Evolutionary conservation across 208 protist genomes (phyloP).

Genomic region (Leishmania arabica): DNA sequence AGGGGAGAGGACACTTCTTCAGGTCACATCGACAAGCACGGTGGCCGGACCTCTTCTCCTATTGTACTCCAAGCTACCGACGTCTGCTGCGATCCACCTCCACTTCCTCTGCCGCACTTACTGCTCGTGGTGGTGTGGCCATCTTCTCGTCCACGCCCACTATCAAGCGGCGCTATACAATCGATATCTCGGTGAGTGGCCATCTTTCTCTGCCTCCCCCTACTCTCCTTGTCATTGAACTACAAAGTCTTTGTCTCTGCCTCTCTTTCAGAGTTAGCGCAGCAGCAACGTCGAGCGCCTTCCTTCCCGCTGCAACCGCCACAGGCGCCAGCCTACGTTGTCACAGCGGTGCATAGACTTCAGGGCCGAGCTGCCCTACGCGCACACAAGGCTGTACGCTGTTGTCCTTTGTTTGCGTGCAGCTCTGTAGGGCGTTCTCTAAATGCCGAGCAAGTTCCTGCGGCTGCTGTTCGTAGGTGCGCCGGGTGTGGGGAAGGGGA

Average conservation of each 20-base stretch:
- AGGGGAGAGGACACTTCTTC: neutral
- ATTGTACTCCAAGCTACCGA: neutral
- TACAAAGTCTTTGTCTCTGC: neutral
- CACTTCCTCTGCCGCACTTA: neutral
- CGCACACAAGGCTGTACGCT: neutral
- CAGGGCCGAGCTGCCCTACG: neutral
- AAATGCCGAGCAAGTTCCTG: constrained; percentile 35
- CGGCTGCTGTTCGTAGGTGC: constrained; percentile 90
- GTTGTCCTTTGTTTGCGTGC: neutral
- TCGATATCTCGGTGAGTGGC: neutral
- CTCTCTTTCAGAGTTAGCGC: neutral
- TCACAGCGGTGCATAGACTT: neutral
- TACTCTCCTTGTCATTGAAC: neutral
- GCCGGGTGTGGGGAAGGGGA: constrained; percentile 94
- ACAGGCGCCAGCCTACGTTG: neutral
- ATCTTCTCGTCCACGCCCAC: neutral
- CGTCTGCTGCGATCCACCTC: neutral
- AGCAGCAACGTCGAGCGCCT: neutral
- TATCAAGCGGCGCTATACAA: neutral
- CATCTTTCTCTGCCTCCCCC: neutral
- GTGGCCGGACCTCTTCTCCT: neutral
- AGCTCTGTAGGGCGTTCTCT: neutral
- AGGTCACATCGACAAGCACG: neutral
- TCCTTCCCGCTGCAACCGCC: neutral
- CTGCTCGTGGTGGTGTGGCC: neutral